phyloP scores from a whole-genome alignment of 805 yeast genomes.

The Lachancea sp. region DNA sequence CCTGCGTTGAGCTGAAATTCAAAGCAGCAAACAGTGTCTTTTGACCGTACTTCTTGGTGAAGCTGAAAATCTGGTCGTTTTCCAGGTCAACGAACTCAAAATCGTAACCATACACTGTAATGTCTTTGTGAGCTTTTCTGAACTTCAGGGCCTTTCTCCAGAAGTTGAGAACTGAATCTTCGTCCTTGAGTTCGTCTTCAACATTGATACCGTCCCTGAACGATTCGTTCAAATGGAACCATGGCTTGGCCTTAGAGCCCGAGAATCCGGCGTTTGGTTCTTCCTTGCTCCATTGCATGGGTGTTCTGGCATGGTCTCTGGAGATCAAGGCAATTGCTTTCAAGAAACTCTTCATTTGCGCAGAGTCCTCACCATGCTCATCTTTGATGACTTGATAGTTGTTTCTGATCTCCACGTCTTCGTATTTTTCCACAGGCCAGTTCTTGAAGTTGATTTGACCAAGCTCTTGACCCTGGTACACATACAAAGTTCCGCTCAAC shows the following conservation, averaged over 20 bases:
- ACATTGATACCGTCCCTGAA: slow-evolving; percentile 38
- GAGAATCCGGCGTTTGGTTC: slow-evolving; percentile 40
- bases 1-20: slow-evolving; percentile 36
- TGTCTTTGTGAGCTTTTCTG: slow-evolving; percentile 40
- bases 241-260: slow-evolving; percentile 34
- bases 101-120: slow-evolving; percentile 39
- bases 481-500: slow-evolving; percentile 47
- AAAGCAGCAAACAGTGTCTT: slow-evolving; percentile 35
- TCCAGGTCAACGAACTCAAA: slow-evolving; percentile 40
- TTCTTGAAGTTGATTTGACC: slow-evolving; percentile 44
- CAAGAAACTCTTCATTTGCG: slow-evolving; percentile 26
- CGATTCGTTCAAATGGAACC: slow-evolving; percentile 27
- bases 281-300: slow-evolving; percentile 43
- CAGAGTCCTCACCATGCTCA: slow-evolving; percentile 14
- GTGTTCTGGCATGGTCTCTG: slow-evolving; percentile 46
- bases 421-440: slow-evolving; percentile 45
- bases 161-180: slow-evolving; percentile 40
- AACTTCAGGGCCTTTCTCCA: slow-evolving; percentile 38
- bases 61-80: slow-evolving; percentile 38
- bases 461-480: slow-evolving; percentile 57
- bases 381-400: slow-evolving; percentile 33
- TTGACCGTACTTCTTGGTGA: slow-evolving; percentile 32
- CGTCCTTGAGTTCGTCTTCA: slow-evolving; percentile 39
- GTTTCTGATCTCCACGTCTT: slow-evolving; percentile 43
- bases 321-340: slow-evolving; percentile 34